phyloP scores from a whole-genome alignment of 768 basidiomycete species.

The Boletus tomentosulus region DNA sequence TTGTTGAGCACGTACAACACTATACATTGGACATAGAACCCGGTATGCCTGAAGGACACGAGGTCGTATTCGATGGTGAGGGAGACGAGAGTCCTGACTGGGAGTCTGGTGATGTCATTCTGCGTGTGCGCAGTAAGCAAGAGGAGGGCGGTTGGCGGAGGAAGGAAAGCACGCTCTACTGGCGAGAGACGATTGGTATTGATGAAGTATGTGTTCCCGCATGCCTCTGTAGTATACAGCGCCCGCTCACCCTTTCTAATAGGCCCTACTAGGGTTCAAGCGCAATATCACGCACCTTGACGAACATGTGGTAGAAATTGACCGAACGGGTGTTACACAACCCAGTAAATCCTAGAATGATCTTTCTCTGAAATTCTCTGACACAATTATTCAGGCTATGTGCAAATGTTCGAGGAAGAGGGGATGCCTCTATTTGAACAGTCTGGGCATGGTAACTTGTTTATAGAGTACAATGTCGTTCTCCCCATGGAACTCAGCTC shows the following conservation, averaged over 20 bases:
- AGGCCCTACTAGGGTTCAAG: conserved; percentile 98
- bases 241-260: neutral
- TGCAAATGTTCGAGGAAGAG: conserved; percentile 81
- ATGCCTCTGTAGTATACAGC: neutral
- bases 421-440: conserved; percentile 79
- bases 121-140: conserved; percentile 76
- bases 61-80: conserved; percentile 93
- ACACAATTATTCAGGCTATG: conserved; percentile 56
- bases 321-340: conserved; percentile 81
- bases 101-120: conserved; percentile 91
- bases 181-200: conserved; percentile 85
- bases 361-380: neutral
- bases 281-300: conserved; percentile 90
- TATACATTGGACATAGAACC: conserved; percentile 82
- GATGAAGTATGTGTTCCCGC: conserved; percentile 58
- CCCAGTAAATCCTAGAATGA: conserved; percentile 51
- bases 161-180: conserved; percentile 88
- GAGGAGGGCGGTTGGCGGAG: conserved; percentile 79
- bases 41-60: conserved; percentile 91
- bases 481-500: conserved; percentile 70
- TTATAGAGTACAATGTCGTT: conserved; percentile 90
- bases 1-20: conserved; percentile 72
- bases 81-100: conserved; percentile 95
- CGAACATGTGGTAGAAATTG: conserved; percentile 69
- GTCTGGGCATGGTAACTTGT: conserved; percentile 71